phyloP scores from a whole-genome alignment of 192 early-diverging fungal species.

The Umbelopsis sp. region DNA sequence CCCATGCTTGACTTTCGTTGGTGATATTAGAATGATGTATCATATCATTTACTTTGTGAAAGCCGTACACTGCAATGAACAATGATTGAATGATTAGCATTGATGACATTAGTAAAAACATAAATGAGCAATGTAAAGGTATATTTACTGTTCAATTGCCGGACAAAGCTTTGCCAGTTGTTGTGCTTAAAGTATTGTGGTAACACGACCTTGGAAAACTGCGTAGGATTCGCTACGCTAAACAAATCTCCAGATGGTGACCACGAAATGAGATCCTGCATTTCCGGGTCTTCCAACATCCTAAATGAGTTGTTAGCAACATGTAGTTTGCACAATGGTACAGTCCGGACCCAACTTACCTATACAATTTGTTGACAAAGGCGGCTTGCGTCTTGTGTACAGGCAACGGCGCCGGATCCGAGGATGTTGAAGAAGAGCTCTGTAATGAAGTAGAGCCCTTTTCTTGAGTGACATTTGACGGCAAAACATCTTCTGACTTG shows the following conservation, averaged over 20 bases:
- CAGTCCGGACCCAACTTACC: constrained; percentile 28
- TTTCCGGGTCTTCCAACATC: constrained; percentile 74
- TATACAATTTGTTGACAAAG: constrained; percentile 55
- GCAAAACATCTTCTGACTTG: not conserved
- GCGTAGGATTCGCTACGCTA: constrained; percentile 84
- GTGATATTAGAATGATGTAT: constrained; percentile 53
- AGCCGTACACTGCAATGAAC: constrained; percentile 48
- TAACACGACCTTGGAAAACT: constrained; percentile 75
- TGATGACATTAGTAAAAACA: too few species aligned
- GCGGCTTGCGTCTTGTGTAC: constrained; percentile 50
- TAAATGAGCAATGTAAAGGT: constrained; percentile 1
- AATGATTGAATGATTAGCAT: not conserved
- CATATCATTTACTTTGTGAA: constrained; percentile 57
- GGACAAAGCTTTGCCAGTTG: constrained; percentile 91
- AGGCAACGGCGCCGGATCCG: constrained; percentile 5
- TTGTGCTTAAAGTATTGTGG: constrained; percentile 92
- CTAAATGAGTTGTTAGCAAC: constrained; percentile 32
- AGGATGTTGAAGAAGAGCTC: not conserved
- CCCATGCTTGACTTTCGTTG: constrained; percentile 78
- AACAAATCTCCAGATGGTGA: constrained; percentile 83
- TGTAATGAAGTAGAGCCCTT: not conserved
- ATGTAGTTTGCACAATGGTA: too few species aligned
- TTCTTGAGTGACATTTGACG: not conserved
- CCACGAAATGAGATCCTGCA: constrained; percentile 73
- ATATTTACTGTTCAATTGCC: constrained; percentile 79